Evolutionary conservation across 192 early-diverging fungal species (phyloP), one percentile per base, ranked within the genome.

Genomic region (Spinellus fusiger): DNA sequence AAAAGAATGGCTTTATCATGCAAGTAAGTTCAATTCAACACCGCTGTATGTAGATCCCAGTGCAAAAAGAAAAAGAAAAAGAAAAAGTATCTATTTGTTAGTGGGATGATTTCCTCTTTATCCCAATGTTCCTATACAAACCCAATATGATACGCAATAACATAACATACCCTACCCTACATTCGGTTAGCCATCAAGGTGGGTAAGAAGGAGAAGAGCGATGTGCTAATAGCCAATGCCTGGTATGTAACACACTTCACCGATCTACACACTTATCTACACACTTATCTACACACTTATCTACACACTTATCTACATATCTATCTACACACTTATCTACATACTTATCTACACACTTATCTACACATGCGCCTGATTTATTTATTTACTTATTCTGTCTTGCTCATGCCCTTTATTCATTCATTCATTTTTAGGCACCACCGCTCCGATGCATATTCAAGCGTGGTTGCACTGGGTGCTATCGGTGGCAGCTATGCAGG

Each of bases 191-290:
- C 72, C 38, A 79, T 87, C 69, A 76, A 77, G 51, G 84, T 91
- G 6, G 91, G 81, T 18, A 53, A 57, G 28, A 70, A 76, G 23
- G 80, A 81, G 56, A 77, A 85, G 29, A 86, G 83, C 22, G 76
- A 85, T 44, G 89, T 93, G 1, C 71, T 93, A 26, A 65, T 89
- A 5, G 91, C 91, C 16, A 93, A 93, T 70, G 91, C 91, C 51
- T 93, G 87, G 74, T 76, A 65, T 7, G 12, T 50, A 3, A 26
- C 12, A 47, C 27, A 13, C 15, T 15, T 3, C n/a, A n/a, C n/a
- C n/a, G n/a, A 1, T 25, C n/a, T 34, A 27, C 1, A 35, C 23
- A 23, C 31, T 54, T 15, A 49, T 34, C 22, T 28, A 56, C 25
- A 26, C n/a, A n/a, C n/a, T n/a, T n/a, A n/a, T n/a, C n/a, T n/a